Evolutionary conservation across 805 yeast species (phyloP).

Genomic region (Kuraishia molischiana): DNA sequence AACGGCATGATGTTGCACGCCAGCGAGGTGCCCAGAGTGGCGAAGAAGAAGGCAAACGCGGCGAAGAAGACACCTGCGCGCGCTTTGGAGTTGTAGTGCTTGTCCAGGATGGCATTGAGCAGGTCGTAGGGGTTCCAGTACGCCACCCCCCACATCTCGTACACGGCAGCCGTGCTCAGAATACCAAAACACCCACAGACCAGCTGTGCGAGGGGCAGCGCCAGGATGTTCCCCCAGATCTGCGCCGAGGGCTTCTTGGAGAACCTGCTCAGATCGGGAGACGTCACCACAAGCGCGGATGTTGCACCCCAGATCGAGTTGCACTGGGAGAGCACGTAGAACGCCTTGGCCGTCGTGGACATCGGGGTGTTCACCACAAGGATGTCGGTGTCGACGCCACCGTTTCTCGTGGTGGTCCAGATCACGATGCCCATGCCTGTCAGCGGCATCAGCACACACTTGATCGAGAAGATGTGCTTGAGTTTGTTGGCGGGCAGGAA

Average conservation of each 20-base stretch:
- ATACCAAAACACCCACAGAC: conserved; percentile 4
- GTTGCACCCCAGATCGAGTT: neutral
- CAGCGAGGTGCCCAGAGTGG: conserved; percentile 33
- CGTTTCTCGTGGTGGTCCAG: neutral
- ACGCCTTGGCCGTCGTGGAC: neutral
- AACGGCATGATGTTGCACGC: conserved; percentile 16
- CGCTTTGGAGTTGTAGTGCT: conserved; percentile 24
- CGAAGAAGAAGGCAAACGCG: conserved; percentile 28
- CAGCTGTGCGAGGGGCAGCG: conserved; percentile 3
- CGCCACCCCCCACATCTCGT: conserved; percentile 24
- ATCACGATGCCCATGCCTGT: neutral
- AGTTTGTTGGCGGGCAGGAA: neutral
- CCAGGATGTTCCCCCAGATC: conserved; percentile 1
- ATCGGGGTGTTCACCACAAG: neutral
- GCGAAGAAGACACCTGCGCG: conserved; percentile 34
- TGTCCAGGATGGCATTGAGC: conserved; percentile 23
- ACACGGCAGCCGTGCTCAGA: conserved; percentile 3
- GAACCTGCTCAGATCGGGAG: neutral
- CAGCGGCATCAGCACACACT: neutral
- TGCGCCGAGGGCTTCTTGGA: neutral
- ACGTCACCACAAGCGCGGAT: neutral
- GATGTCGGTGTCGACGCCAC: neutral
- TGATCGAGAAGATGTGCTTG: neutral
- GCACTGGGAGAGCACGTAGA: neutral
- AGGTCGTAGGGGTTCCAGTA: conserved; percentile 34